These are phyloP conservation scores for Nepenthes gracilis DNA, from an alignment of 148 eudicot species.

Conservation along the genomic window DNA sequence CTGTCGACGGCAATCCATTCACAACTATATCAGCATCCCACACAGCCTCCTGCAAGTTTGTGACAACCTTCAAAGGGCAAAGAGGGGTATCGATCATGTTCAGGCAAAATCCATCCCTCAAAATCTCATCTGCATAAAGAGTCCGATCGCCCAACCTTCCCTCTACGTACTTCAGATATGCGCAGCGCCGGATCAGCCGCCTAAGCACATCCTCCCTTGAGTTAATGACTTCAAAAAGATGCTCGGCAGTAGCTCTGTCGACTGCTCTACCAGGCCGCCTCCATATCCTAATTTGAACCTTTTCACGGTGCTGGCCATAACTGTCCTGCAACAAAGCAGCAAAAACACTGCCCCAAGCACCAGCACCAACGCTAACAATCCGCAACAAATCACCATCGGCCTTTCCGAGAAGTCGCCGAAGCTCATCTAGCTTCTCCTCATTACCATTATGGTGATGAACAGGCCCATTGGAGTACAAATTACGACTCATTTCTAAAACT, in stretches of 20 bases:
- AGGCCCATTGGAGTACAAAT: not conserved
- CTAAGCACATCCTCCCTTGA: slow-evolving; percentile 74
- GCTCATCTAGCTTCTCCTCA: slow-evolving; percentile 58
- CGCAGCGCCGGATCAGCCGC: slow-evolving; percentile 71
- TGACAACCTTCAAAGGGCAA: slow-evolving; percentile 79
- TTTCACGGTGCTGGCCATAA: slow-evolving; percentile 52
- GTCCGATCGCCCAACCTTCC: slow-evolving; percentile 73
- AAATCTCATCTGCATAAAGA: slow-evolving; percentile 73
- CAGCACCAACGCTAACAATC: slow-evolving; percentile 78
- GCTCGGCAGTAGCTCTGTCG: slow-evolving; percentile 59
- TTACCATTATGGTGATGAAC: not conserved
- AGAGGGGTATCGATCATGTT: slow-evolving; percentile 94
- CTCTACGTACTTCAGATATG: slow-evolving; percentile 82
- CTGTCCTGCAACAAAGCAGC: slow-evolving; percentile 64
- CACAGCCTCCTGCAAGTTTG: slow-evolving; percentile 86
- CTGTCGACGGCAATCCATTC: slow-evolving; percentile 87
- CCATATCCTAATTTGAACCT: slow-evolving; percentile 71
- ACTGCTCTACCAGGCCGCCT: slow-evolving; percentile 61
- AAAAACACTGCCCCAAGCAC: slow-evolving; percentile 94
- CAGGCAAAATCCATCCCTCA: slow-evolving; percentile 85
- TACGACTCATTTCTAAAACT: not conserved
- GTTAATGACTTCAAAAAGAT: slow-evolving; percentile 73
- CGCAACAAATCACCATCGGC: slow-evolving; percentile 63
- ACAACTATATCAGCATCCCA: slow-evolving; percentile 90
- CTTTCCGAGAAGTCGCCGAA: slow-evolving; percentile 49